phyloP scores from a whole-genome alignment of 352 stramenopile genomes.

The Phytopythium sindhum region DNA sequence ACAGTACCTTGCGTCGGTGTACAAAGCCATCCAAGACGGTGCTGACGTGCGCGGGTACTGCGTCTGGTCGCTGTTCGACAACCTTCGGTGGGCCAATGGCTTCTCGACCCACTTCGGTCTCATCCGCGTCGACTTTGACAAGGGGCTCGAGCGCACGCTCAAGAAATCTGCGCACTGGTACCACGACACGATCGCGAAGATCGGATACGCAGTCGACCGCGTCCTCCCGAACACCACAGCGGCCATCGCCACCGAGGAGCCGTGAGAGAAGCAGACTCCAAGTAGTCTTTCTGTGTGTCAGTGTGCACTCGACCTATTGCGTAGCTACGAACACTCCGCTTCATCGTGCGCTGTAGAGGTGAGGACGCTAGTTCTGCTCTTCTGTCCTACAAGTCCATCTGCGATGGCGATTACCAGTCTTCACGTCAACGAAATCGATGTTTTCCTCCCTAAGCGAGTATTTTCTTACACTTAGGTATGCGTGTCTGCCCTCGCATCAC shows the following conservation, averaged over 20 bases:
- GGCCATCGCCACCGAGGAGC: background rate
- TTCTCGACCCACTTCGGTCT: slow-evolving; percentile 48
- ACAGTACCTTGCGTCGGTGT: slow-evolving; percentile 69
- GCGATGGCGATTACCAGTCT: background rate
- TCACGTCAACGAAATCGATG: background rate
- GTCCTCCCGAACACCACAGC: background rate
- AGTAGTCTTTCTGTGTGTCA: too few species aligned
- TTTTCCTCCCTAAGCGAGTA: too few species aligned
- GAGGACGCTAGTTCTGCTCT: too few species aligned
- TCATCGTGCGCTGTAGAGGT: too few species aligned
- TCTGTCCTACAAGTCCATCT: too few species aligned
- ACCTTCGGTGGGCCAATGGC: slow-evolving; percentile 86
- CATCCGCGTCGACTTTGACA: slow-evolving; percentile 41
- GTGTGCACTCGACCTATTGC: too few species aligned
- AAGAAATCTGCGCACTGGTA: slow-evolving; percentile 59
- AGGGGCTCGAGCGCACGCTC: slow-evolving; percentile 45
- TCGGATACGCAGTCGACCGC: slow-evolving; percentile 17
- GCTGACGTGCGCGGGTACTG: slow-evolving; percentile 78
- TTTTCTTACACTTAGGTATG: too few species aligned
- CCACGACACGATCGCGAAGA: slow-evolving; percentile 33
- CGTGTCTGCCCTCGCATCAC: too few species aligned
- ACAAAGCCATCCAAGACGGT: slow-evolving; percentile 31
- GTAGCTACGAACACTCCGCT: too few species aligned
- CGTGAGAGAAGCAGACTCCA: background rate
- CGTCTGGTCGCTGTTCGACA: slow-evolving; percentile 89